These are phyloP conservation scores for Pouteria campechiana DNA, from an alignment of 179 eudicot species.

Conservation along the genomic window DNA sequence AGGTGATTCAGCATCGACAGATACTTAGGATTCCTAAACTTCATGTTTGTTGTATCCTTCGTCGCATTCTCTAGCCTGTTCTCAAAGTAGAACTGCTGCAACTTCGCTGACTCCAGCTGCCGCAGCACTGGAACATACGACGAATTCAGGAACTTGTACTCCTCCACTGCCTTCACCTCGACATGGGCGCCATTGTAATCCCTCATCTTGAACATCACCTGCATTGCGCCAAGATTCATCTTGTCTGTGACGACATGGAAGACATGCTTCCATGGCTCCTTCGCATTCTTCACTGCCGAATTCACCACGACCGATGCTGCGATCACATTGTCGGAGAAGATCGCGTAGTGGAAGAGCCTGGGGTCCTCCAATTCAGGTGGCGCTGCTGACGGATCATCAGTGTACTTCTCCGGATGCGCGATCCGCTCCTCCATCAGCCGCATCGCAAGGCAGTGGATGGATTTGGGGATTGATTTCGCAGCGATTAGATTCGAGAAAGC, in stretches of 20 bases:
- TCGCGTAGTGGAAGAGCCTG: conserved; percentile 73
- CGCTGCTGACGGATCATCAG: conserved; percentile 53
- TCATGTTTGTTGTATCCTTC: conserved; percentile 87
- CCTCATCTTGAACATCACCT: conserved; percentile 86
- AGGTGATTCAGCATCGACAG: conserved; percentile 84
- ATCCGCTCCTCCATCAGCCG: conserved; percentile 90
- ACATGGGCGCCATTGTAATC: conserved; percentile 84
- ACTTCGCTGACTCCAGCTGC: conserved; percentile 84
- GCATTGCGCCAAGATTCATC: conserved; percentile 98
- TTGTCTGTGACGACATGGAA: conserved; percentile 91
- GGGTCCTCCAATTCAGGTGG: conserved; percentile 80
- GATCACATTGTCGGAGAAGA: conserved; percentile 79
- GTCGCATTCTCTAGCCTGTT: conserved; percentile 84
- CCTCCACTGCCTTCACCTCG: conserved; percentile 88
- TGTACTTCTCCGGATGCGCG: conserved; percentile 59
- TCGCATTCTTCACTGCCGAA: conserved; percentile 81
- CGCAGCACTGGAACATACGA: conserved; percentile 86
- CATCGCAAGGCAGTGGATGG: conserved; percentile 81
- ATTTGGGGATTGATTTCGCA: conserved; percentile 88
- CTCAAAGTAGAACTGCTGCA: conserved; percentile 82
- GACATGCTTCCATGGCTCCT: conserved; percentile 82
- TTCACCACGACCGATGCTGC: conserved; percentile 94
- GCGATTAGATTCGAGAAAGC: conserved; percentile 93
- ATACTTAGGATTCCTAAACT: conserved; percentile 93
- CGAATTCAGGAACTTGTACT: conserved; percentile 83